phyloP scores from a whole-genome alignment of 2,329 filamentous ascomycete species.

The Elsinoe arachidis region DNA sequence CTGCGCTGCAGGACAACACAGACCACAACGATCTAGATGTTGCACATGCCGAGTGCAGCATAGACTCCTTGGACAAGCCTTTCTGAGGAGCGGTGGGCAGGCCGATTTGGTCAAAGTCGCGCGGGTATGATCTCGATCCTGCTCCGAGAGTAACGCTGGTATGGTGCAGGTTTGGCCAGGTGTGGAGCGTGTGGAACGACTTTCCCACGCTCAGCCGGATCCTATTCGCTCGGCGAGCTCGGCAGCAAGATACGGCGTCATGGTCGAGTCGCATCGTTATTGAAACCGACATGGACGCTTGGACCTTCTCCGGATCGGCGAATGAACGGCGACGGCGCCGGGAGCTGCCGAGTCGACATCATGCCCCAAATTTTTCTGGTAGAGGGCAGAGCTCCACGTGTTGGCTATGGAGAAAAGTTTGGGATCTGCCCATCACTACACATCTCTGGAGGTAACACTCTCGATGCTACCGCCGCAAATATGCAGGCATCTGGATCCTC shows the following conservation, averaged over 20 bases:
- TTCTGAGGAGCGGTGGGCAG: background rate
- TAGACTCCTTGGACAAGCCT: background rate
- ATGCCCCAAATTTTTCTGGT: background rate
- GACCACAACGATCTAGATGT: slow-evolving; percentile 1
- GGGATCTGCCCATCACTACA: background rate
- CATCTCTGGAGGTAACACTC: background rate
- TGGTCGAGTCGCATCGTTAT: background rate
- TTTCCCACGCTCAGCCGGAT: background rate
- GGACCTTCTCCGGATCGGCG: slow-evolving; percentile 9
- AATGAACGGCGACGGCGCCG: background rate
- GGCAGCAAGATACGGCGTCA: slow-evolving; percentile 2
- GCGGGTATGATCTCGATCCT: slow-evolving; percentile 1
- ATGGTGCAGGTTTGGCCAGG: background rate
- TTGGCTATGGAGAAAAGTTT: background rate
- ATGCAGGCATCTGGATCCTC: background rate
- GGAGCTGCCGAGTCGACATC: background rate
- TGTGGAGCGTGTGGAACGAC: background rate
- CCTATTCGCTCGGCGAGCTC: slow-evolving; percentile 10
- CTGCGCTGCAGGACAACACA: background rate
- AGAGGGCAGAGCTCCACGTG: background rate
- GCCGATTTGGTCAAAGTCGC: background rate
- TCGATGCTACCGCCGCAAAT: background rate
- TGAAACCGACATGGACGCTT: slow-evolving; percentile 2
- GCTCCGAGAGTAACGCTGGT: background rate
- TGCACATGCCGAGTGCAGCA: background rate